Conservation (phyloP, 371 early-diverging fungal genomes). For the Fennellomyces sp. region DNA sequence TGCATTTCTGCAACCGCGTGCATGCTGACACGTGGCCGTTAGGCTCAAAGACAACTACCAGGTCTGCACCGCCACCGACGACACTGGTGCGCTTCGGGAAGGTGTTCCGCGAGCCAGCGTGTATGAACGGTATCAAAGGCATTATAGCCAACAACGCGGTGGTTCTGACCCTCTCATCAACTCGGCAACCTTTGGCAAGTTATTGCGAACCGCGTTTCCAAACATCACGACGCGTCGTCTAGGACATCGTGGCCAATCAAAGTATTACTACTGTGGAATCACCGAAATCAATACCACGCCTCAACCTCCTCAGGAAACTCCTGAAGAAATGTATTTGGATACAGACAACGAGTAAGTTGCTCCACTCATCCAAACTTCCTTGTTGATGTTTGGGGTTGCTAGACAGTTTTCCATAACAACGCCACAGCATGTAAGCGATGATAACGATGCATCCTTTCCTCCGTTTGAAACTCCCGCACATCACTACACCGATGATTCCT, state of each 20-base stretch:
- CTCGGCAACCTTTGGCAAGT: slow-evolving; percentile 70
- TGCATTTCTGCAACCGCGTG: not conserved
- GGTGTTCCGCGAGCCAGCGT: slow-evolving; percentile 61
- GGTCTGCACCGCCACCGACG: slow-evolving; percentile 21
- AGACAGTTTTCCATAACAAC: too few relatives aligned
- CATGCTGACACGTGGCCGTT: not conserved
- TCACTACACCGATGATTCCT: not conserved
- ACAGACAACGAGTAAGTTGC: not conserved
- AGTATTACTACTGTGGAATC: slow-evolving; percentile 63
- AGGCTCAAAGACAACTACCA: slow-evolving; percentile 60
- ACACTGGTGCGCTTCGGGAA: slow-evolving; percentile 58
- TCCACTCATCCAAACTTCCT: not conserved
- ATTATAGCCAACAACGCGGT: slow-evolving; percentile 22
- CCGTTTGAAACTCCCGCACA: not conserved
- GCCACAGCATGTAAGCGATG: not conserved
- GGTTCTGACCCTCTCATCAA: slow-evolving; percentile 49
- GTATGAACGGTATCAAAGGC: slow-evolving; percentile 59
- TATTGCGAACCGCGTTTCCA: slow-evolving; percentile 63
- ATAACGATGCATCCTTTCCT: not conserved
- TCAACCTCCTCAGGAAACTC: not conserved
- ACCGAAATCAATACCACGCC: not conserved
- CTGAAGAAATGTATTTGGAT: not conserved
- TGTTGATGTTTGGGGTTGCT: not conserved
- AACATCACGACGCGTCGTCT: slow-evolving; percentile 63
- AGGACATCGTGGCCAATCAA: slow-evolving; percentile 65